Evolutionary conservation across 352 stramenopile species (phyloP), one percentile per base, ranked within the genome.

Genomic region (Phytopythium chamaehyphon): DNA sequence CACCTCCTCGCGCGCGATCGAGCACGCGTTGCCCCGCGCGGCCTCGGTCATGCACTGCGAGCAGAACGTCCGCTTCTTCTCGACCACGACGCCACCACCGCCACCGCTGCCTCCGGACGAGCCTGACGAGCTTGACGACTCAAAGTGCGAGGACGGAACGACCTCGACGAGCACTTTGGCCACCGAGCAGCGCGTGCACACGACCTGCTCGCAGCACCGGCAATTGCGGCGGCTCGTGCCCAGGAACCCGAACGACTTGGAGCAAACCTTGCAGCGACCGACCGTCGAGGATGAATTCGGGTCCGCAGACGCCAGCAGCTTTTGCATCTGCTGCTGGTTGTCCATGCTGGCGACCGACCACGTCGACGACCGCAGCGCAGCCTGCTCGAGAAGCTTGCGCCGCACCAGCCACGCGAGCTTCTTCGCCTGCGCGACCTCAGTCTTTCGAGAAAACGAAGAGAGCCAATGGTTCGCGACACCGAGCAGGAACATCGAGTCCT

Each of bases 31-130:
- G 44, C 55, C 61, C 7, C 46, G 62, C 22, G 67, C 49, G 3
- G 68, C 62, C 42, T 56, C 59, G 1, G 12, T 33, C 42, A 75
- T 51, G 28, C 66, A 71, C 31, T 55, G 40, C 43, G 62, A 44
- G 31, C 66, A 76, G 40, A 76, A 76, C 10, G 56, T 61, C 22
- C 63, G 62, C 37, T 64, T 70, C 22, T 55, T 44, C 40, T 70
- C 54, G 16, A 76, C 55, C 7, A 76, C 53, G 26, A 14, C 46
- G 46, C 28, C 43, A 18, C 23, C 26, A 5, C 23, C 7, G 22
- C 15, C 11, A 12, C 26, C 15, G 14, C 39, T 23, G 39, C 39
- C 21, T 23, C 19, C 24, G 11, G 23, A 49, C 24, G 43, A 49
- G 15, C n/a, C 33, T 15, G 21, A 19, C 4, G 43, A 38, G 2